Evolutionary conservation across 2,329 filamentous ascomycete species (phyloP).

Genomic region (Fusarium transvaalense): DNA sequence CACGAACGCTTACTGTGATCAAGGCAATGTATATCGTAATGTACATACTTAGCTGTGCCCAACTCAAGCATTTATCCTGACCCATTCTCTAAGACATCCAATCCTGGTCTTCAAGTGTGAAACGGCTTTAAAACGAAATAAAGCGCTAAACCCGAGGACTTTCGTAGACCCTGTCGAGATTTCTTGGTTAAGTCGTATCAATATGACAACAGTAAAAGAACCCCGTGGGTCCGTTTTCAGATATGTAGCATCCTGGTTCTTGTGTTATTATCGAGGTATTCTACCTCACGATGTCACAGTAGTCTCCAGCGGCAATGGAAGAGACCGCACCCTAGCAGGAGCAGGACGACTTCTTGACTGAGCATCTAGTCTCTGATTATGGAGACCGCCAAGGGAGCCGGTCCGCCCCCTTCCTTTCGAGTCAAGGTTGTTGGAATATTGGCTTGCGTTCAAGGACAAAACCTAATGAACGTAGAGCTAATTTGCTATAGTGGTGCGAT

Average conservation of each 20-base stretch:
- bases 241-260: conserved; percentile 22
- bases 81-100: not conserved
- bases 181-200: conserved; percentile 21
- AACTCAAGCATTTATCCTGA: conserved; percentile 4
- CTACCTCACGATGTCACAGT: conserved; percentile 24
- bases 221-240: conserved; percentile 10
- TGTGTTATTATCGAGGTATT: conserved; percentile 3
- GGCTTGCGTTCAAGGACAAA: not conserved
- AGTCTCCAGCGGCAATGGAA: conserved; percentile 25
- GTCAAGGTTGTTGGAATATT: not conserved
- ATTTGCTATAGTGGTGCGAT: conserved; percentile 4
- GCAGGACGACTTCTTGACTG: conserved; percentile 9
- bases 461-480: not conserved
- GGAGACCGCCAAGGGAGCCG: conserved; percentile 37
- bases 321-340: conserved; percentile 21
- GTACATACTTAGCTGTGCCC: not conserved
- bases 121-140: conserved; percentile 24
- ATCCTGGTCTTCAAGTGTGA: conserved; percentile 4
- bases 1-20: not conserved
- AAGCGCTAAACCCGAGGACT: conserved; percentile 10
- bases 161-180: conserved; percentile 14
- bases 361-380: conserved; percentile 21
- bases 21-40: not conserved
- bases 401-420: conserved; percentile 29
- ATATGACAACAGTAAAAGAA: conserved; percentile 26